phyloP scores from a whole-genome alignment of 495 filamentous ascomycete species.

The Penicillium maclennaniae region DNA sequence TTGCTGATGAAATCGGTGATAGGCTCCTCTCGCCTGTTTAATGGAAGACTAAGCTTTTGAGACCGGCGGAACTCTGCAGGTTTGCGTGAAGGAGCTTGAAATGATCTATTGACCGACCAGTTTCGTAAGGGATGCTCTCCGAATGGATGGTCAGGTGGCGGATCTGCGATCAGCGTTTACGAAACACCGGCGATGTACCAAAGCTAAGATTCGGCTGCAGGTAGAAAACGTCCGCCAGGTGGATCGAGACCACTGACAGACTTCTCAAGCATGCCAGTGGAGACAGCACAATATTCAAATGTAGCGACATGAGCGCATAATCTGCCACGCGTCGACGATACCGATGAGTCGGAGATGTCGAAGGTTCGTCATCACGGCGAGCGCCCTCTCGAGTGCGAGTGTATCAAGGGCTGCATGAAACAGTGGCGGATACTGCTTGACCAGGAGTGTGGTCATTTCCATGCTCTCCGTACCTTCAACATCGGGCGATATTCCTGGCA shows the following conservation, averaged over 20 bases:
- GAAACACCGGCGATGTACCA: slow-evolving; percentile 60
- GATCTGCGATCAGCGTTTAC: slow-evolving; percentile 68
- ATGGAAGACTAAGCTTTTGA: slow-evolving; percentile 63
- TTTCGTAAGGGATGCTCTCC: slow-evolving; percentile 57
- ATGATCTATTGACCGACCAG: slow-evolving; percentile 57
- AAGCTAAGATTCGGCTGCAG: slow-evolving; percentile 63
- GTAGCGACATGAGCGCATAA: slow-evolving; percentile 75
- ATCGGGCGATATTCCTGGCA: slow-evolving; percentile 27
- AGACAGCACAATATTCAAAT: slow-evolving; percentile 69
- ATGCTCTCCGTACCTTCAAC: slow-evolving; percentile 64
- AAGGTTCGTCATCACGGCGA: slow-evolving; percentile 59
- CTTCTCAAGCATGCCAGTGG: slow-evolving; percentile 55
- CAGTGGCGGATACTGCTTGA: slow-evolving; percentile 73
- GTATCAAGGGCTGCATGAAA: slow-evolving; percentile 86
- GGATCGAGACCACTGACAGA: slow-evolving; percentile 62
- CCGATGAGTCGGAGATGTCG: slow-evolving; percentile 61
- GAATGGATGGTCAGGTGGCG: slow-evolving; percentile 63
- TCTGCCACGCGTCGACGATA: slow-evolving; percentile 73
- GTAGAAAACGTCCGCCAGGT: slow-evolving; percentile 66
- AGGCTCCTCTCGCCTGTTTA: slow-evolving; percentile 67
- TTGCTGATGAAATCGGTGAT: slow-evolving; percentile 62
- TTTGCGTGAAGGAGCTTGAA: slow-evolving; percentile 73
- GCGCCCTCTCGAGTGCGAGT: slow-evolving; percentile 67
- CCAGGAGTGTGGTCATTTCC: slow-evolving; percentile 64
- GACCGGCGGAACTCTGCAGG: slow-evolving; percentile 57